These are phyloP conservation scores for Chrysosporium queenslandicum DNA, from an alignment of 2,329 filamentous ascomycete genomes.

Conservation along the genomic window DNA sequence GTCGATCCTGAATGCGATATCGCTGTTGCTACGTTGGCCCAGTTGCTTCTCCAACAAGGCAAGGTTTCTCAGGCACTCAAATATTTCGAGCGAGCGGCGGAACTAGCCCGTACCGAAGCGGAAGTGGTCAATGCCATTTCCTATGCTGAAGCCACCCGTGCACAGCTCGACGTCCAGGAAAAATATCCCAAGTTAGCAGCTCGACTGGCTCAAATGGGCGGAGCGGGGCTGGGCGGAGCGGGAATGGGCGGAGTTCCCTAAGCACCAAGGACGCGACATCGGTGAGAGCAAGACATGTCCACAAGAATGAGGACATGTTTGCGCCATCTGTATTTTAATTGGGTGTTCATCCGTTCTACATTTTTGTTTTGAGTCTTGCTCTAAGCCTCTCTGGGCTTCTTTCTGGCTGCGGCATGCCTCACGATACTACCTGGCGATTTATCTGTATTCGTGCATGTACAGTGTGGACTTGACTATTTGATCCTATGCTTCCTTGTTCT, in stretches of 20 bases:
- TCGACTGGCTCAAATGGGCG: slow-evolving; percentile 56
- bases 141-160: slow-evolving; percentile 92
- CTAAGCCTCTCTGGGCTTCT: background rate
- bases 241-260: slow-evolving; percentile 26
- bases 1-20: slow-evolving; percentile 98
- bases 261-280: slow-evolving; percentile 3
- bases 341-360: background rate
- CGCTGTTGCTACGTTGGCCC: slow-evolving; percentile 95
- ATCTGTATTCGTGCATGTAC: background rate
- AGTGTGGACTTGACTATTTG: background rate
- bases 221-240: slow-evolving; percentile 31
- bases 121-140: slow-evolving; percentile 95
- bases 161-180: slow-evolving; percentile 84
- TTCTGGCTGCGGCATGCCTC: background rate
- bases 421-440: background rate
- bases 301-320: background rate
- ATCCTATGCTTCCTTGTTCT: background rate
- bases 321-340: slow-evolving; percentile 2
- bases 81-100: slow-evolving; percentile 94
- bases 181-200: slow-evolving; percentile 72
- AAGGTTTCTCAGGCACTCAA: slow-evolving; percentile 90
- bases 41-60: slow-evolving; percentile 92
- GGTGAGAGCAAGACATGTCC: too few relatives aligned
- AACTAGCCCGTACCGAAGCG: slow-evolving; percentile 84
- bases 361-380: background rate